A percentile compares a stretch with the other conserved stretches of the same genome.
Evolutionary conservation across 805 yeast genomes (phyloP).

Genomic region (Tetrapisispora iriomotensis): DNA sequence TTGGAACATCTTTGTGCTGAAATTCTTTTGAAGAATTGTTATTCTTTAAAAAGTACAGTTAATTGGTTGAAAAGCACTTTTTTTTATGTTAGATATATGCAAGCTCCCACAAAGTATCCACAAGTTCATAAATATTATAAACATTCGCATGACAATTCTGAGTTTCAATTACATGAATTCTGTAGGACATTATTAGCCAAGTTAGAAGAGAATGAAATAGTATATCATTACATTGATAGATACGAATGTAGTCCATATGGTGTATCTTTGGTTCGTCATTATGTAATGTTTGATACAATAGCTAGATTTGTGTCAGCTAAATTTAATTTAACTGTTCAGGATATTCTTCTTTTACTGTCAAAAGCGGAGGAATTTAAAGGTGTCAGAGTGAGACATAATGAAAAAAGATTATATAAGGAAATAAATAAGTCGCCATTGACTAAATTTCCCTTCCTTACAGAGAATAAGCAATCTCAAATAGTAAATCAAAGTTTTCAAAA

Average conservation of each 20-base stretch:
- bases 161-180: slow-evolving; percentile 27
- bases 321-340: slow-evolving; percentile 9
- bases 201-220: slow-evolving; percentile 27
- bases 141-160: slow-evolving; percentile 14
- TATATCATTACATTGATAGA: slow-evolving; percentile 10
- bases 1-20: slow-evolving; percentile 38
- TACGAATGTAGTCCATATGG: slow-evolving; percentile 36
- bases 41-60: slow-evolving; percentile 31
- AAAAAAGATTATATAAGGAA: slow-evolving; percentile 36
- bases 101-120: slow-evolving; percentile 34
- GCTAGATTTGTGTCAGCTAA: slow-evolving; percentile 24
- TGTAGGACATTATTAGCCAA: slow-evolving; percentile 28
- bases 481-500: slow-evolving; percentile 30
- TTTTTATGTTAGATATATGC: slow-evolving; percentile 36
- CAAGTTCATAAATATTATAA: slow-evolving; percentile 21
- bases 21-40: slow-evolving; percentile 33
- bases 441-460: slow-evolving; percentile 30
- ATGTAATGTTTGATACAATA: slow-evolving; percentile 37
- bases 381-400: slow-evolving; percentile 34
- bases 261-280: slow-evolving; percentile 40
- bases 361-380: slow-evolving; percentile 34
- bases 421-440: slow-evolving; percentile 34
- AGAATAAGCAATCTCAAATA: slow-evolving; percentile 18
- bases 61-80: slow-evolving; percentile 42
- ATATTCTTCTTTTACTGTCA: slow-evolving; percentile 25